Conservation (phyloP, 2,329 filamentous ascomycete species). For the Cyphellophora attinorum region DNA sequence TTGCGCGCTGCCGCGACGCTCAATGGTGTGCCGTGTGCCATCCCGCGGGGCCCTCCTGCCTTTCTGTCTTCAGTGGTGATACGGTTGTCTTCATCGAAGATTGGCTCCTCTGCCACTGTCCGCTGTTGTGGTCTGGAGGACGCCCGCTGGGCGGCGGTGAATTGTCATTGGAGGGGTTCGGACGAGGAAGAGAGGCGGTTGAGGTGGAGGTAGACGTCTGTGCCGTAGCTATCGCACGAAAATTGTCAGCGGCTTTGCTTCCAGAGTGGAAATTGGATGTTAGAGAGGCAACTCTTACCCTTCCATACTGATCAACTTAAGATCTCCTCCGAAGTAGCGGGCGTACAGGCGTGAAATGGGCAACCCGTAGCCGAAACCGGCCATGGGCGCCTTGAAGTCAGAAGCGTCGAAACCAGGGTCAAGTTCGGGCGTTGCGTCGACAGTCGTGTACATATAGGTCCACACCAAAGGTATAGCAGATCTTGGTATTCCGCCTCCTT, state of each 20-base stretch:
- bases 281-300: too few relatives aligned
- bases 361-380: slow-evolving; percentile 94
- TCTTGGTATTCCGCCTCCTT: slow-evolving; percentile 89
- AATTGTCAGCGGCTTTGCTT: not conserved
- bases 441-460: slow-evolving; percentile 99
- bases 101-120: not conserved
- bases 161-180: slow-evolving; percentile 80
- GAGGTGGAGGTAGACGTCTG: slow-evolving; percentile 94
- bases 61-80: not conserved
- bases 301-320: slow-evolving; percentile 99
- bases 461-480: slow-evolving; percentile 94
- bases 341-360: slow-evolving; percentile 92
- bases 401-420: slow-evolving; percentile 98
- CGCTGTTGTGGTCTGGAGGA: not conserved
- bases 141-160: slow-evolving; percentile 50
- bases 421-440: slow-evolving; percentile 86
- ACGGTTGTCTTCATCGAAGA: not conserved
- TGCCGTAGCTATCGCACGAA: slow-evolving; percentile 64
- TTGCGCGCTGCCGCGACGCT: slow-evolving; percentile 52
- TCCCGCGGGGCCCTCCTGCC: slow-evolving; percentile 43
- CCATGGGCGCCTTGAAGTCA: slow-evolving; percentile 99
- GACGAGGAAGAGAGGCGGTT: slow-evolving; percentile 93
- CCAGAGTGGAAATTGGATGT: not conserved
- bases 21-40: slow-evolving; percentile 36
- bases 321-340: slow-evolving; percentile 90